Conservation (phyloP, 768 basidiomycete genomes). For the Inosperma sp. region DNA sequence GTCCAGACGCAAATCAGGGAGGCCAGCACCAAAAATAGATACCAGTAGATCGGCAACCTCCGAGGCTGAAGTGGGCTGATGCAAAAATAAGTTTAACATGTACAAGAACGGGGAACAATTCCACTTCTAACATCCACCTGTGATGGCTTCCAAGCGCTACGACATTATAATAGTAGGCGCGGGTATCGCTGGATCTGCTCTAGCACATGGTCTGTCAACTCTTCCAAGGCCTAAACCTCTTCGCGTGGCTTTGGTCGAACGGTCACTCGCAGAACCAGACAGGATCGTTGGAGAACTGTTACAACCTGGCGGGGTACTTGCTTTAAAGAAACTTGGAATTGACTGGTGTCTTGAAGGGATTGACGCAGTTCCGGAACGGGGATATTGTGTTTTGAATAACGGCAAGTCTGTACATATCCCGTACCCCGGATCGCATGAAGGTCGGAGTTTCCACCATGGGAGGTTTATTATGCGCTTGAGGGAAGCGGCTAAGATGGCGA, state of each 20-base stretch:
- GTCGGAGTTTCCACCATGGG: constrained; percentile 92
- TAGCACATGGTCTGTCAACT: constrained; percentile 80
- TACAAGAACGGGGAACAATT: neutral
- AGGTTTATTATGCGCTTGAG: constrained; percentile 79
- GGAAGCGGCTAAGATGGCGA: constrained; percentile 52
- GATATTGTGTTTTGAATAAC: constrained; percentile 76
- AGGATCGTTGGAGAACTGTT: constrained; percentile 96
- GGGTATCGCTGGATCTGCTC: constrained; percentile 82
- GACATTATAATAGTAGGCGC: constrained; percentile 89
- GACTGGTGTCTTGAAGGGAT: constrained; percentile 77
- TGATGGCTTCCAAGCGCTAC: constrained; percentile 35
- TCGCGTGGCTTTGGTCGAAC: constrained; percentile 80
- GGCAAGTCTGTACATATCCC: constrained; percentile 80
- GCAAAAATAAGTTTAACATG: neutral
- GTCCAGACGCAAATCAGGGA: neutral
- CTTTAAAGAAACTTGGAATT: constrained; percentile 75
- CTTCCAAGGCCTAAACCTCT: constrained; percentile 53
- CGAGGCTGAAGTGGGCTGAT: constrained; percentile 5
- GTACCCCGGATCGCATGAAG: constrained; percentile 70
- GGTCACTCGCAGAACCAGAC: constrained; percentile 89
- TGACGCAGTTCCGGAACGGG: constrained; percentile 75
- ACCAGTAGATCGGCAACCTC: constrained; percentile 1
- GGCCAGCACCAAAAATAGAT: neutral
- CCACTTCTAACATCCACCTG: neutral
- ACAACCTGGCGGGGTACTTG: constrained; percentile 85